phyloP scores from a whole-genome alignment of 2,329 filamentous ascomycete genomes.

The Colletotrichum tamarilloi region DNA sequence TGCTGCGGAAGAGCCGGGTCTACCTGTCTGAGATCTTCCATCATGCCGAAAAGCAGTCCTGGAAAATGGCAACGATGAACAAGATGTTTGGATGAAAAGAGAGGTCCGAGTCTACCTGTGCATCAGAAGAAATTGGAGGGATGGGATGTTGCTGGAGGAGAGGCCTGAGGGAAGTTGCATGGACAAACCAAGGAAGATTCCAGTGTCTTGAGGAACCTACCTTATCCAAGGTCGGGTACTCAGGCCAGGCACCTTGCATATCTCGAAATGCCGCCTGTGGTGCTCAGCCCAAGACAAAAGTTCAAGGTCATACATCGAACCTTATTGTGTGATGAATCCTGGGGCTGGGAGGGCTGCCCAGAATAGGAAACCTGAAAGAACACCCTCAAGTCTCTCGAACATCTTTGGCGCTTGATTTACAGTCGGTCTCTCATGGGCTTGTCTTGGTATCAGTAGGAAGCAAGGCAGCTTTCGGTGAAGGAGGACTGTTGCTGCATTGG shows the following conservation, averaged over 20 bases:
- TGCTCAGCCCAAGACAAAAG: background rate
- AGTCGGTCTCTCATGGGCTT: too few species aligned
- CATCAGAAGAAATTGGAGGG: background rate
- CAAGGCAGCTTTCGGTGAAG: background rate
- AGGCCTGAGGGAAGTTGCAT: background rate
- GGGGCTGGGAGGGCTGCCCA: background rate
- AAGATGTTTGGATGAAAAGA: constrained; percentile 9
- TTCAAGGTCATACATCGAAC: background rate
- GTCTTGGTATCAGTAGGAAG: too few species aligned
- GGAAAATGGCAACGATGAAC: constrained; percentile 5
- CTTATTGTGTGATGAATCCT: background rate
- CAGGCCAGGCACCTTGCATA: background rate
- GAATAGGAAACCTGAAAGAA: background rate
- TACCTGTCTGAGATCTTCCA: constrained; percentile 35
- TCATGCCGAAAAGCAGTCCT: constrained; percentile 8
- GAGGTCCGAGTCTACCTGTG: background rate
- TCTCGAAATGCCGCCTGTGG: background rate
- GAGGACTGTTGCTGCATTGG: background rate
- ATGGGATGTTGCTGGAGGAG: background rate
- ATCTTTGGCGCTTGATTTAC: too few species aligned
- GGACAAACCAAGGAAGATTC: background rate
- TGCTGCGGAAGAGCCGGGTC: background rate
- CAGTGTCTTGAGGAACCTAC: background rate
- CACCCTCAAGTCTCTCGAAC: too few species aligned
- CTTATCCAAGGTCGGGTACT: background rate